Base-by-base conservation (phyloP, 2,329 filamentous ascomycete genomes). In the Cephalotrichum gorgonifer region DNA sequence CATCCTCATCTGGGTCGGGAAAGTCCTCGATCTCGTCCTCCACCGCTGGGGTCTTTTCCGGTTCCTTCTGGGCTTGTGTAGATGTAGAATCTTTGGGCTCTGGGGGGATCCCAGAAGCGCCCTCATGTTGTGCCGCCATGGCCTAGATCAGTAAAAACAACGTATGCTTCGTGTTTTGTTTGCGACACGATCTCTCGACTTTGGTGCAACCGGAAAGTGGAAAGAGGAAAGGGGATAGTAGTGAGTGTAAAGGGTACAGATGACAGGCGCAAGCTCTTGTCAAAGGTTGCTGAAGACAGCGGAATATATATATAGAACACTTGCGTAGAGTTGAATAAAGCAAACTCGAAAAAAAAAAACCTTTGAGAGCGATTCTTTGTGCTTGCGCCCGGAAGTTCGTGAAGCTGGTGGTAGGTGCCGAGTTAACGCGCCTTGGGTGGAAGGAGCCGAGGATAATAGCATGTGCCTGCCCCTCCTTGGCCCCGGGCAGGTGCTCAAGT, bases 1-100 rank as follows among this genome's bases (percentile, higher is more conserved):
- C 87, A 65, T 93, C 93, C 66, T 95, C 90, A 55, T 97, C 91
- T 6, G 90, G 91, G 59, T 96, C 91, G 20, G 89, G 84, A 15
- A 85, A 81, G 56, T 85, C 77, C 22, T 76, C 78, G 22, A 64
- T 57, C 15, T 57, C 51, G 39, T 57, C 55, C 42, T 54, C 56
- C 15, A 33, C 43, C 26, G 25, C 44, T 51, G 44, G 33, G 20
- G 51, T n/a, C 43, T 53, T 54, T 4, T 42, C n/a, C n/a, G n/a
- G n/a, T n/a, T n/a, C 35, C 35, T 20, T 33, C 46, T 39, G 4
- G 22, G 46, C 17, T 12, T 42, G 22, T 3, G 46, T 6, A 15
- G 23, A 20, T 6, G 22, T 17, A 11, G 27, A 22, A 25, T 48
- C 38, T 25, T 43, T 48, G 35, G 39, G 27, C 5, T 43, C 38